phyloP scores from a whole-genome alignment of 805 yeast species.

The Metschnikowia lochheadii region DNA sequence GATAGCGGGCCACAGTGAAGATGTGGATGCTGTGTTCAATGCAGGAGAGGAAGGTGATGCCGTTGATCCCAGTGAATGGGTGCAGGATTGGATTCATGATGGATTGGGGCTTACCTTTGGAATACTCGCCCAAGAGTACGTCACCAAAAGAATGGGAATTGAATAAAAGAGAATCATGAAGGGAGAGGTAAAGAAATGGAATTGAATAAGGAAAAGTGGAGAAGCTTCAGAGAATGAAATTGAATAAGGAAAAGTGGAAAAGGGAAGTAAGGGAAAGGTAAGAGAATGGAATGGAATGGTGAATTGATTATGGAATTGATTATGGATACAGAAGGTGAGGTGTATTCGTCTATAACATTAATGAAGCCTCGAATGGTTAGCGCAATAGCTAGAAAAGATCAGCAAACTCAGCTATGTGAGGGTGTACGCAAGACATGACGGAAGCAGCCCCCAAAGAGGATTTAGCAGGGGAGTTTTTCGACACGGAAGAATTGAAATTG shows the following conservation, averaged over 20 bases:
- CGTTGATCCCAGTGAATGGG: slow-evolving; percentile 43
- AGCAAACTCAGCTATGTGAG: slow-evolving; percentile 43
- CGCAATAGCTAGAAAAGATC: slow-evolving; percentile 31
- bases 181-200: too few species aligned
- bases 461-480: slow-evolving; percentile 4
- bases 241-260: too few species aligned
- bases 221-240: too few species aligned
- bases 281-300: too few species aligned
- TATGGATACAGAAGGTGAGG: not conserved
- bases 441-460: slow-evolving; percentile 9
- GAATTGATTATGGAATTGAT: too few species aligned
- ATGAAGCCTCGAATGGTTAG: not conserved
- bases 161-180: not conserved
- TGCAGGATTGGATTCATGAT: slow-evolving; percentile 40
- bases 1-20: slow-evolving; percentile 54
- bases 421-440: slow-evolving; percentile 26
- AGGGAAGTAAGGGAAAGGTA: too few species aligned
- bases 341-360: slow-evolving; percentile 1
- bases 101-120: slow-evolving; percentile 81
- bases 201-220: too few species aligned
- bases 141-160: slow-evolving; percentile 82
- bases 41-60: slow-evolving; percentile 21
- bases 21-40: slow-evolving; percentile 16
- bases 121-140: slow-evolving; percentile 84
- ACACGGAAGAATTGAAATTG: not conserved